Percentiles rank a stretch among this genome's conserved stretches.
Conservation (phyloP, 805 yeast genomes). For the Ogataea angusta region DNA sequence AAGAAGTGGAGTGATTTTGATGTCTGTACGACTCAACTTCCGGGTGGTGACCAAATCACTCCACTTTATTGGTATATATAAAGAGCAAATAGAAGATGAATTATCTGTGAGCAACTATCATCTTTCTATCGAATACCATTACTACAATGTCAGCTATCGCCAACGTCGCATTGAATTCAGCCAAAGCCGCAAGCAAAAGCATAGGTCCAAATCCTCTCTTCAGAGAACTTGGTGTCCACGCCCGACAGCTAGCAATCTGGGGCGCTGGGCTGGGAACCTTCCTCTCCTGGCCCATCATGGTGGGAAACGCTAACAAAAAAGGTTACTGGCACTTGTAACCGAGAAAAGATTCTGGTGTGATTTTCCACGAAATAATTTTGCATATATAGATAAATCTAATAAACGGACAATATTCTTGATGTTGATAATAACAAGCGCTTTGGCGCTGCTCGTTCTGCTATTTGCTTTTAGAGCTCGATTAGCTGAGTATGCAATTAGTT, state of each 20-base stretch:
- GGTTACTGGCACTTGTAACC: slow-evolving; percentile 29
- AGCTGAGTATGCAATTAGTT: not conserved
- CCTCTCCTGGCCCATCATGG: slow-evolving; percentile 31
- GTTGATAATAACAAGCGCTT: no score
- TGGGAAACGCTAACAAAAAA: slow-evolving; percentile 20
- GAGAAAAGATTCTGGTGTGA: not conserved
- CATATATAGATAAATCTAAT: not conserved
- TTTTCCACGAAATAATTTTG: not conserved
- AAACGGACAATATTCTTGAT: not conserved
- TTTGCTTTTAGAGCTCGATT: not conserved
- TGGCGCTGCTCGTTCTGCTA: no score
- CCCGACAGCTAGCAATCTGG: slow-evolving; percentile 30
- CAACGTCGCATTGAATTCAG: slow-evolving; percentile 14
- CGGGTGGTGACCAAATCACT: slow-evolving; percentile 6
- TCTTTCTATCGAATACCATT: not conserved
- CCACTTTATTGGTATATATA: slow-evolving; percentile 6
- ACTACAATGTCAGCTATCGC: slow-evolving; percentile 18
- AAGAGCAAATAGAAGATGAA: not conserved
- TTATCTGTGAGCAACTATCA: not conserved
- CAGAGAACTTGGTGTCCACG: slow-evolving; percentile 24
- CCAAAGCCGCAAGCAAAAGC: slow-evolving; percentile 22
- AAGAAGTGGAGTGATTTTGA: slow-evolving; percentile 7
- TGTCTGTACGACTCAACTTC: not conserved
- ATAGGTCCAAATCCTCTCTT: slow-evolving; percentile 34
- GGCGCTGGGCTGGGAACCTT: slow-evolving; percentile 24